Evolutionary conservation across 2,329 filamentous ascomycete species (phyloP), one percentile per base, ranked within the genome.

Genomic region (Coniochaeta sp.): DNA sequence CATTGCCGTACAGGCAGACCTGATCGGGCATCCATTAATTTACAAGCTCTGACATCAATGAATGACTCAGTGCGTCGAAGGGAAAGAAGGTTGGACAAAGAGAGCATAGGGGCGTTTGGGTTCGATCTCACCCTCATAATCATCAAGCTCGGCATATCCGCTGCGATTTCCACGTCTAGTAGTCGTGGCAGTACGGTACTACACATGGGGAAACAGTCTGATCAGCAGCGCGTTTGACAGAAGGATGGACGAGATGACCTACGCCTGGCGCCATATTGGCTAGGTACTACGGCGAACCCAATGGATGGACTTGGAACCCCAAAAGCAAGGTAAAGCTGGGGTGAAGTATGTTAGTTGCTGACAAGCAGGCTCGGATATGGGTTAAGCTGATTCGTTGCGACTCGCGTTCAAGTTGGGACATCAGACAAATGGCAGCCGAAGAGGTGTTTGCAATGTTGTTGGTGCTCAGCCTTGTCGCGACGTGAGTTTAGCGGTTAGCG

Each of bases 1-100:
- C 91, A 97, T 79, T 95, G 90, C 63, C 91, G 86, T 53, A 96
- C 87, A 14, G 92, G 92, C 10, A 96, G 78, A 54, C 91, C 89
- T 77, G 81, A n/a, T n/a, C n/a, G n/a, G n/a, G 74, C 30, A 10
- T 18, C 7, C n/a, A 22, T 42, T 8, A 42, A n/a, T 42, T 26
- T 4, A 6, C 35, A 40, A 12, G 22, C 14, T 42, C 38, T 26
- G 22, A 22, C 14, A 12, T n/a, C 9, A 42, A n/a, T 9, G 33
- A 26, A 16, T n/a, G n/a, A n/a, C n/a, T n/a, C n/a, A n/a, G 10
- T 8, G 2, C 10, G 38, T 26, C 12, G 12, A 42, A 12, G 22
- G 4, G 20, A 3, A 12, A n/a, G 12, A 26, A 13, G 22, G 38
- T n/a, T n/a, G n/a, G n/a, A n/a, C n/a, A n/a, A n/a, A n/a, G n/a